Conservation (phyloP, 176 grass and related monocot species). For the Melocanna baccifera region DNA sequence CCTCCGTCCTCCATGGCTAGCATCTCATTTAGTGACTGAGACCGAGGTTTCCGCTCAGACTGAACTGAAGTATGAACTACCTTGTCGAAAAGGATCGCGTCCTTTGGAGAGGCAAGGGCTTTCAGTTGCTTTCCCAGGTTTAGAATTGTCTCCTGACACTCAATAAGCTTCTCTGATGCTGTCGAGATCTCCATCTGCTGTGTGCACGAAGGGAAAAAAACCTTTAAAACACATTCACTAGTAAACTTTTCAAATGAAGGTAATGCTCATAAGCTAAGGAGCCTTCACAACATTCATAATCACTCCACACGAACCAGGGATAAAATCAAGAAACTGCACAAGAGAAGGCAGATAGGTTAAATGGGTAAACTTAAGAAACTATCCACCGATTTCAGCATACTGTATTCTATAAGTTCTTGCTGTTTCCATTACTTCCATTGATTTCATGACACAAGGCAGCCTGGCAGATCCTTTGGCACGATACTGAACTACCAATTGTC, state of each 20-base stretch:
- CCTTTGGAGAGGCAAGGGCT: constrained; percentile 68
- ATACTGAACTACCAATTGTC: not conserved
- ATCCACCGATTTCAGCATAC: not conserved
- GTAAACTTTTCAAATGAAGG: not conserved
- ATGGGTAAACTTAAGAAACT: not conserved
- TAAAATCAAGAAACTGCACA: not conserved
- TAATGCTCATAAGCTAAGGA: not conserved
- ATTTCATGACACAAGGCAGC: not conserved
- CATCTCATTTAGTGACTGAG: constrained; percentile 48
- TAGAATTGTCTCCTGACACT: constrained; percentile 84
- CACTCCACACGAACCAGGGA: not conserved
- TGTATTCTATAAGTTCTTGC: not conserved
- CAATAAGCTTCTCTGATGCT: constrained; percentile 74
- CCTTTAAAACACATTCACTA: not conserved
- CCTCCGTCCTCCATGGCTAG: constrained; percentile 37
- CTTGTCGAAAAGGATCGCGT: constrained; percentile 47
- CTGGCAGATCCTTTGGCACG: not conserved
- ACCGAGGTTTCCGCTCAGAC: constrained; percentile 23
- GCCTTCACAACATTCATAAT: not conserved
- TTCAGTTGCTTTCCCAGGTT: constrained; percentile 85
- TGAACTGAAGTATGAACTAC: constrained; percentile 26
- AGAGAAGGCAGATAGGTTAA: not conserved
- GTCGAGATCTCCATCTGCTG: constrained; percentile 61
- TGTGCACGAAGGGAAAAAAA: not conserved
- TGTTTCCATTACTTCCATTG: not conserved